Conservation (phyloP, 2,329 filamentous ascomycete species). For the Colletotrichum higginsianum region DNA sequence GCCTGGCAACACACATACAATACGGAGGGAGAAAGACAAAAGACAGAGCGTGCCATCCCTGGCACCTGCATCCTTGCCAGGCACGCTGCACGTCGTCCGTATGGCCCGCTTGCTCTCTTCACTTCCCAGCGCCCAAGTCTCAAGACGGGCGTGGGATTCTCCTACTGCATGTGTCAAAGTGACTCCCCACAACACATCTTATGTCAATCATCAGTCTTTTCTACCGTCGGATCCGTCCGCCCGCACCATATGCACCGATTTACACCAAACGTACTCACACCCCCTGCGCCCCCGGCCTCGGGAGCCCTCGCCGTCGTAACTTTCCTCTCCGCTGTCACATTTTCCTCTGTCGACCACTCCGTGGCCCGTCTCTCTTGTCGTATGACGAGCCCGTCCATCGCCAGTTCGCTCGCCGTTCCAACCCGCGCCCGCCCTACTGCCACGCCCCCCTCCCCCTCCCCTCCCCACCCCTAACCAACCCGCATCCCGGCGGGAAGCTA, state of each 20-base stretch:
- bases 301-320: slow-evolving; percentile 1
- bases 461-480: slow-evolving; percentile 18
- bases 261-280: too few relatives aligned
- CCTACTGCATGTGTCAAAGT: slow-evolving; percentile 35
- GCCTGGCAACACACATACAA: too few relatives aligned
- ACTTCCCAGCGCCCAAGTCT: not conserved
- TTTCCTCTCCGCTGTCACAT: slow-evolving; percentile 24
- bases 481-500: slow-evolving; percentile 17
- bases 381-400: slow-evolving; percentile 39
- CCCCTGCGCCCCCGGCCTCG: not conserved
- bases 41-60: not conserved
- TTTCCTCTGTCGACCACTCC: slow-evolving; percentile 11
- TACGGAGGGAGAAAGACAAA: too few relatives aligned
- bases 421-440: slow-evolving; percentile 35
- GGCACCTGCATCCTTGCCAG: slow-evolving; percentile 17
- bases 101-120: slow-evolving; percentile 16
- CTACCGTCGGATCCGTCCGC: slow-evolving; percentile 36
- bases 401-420: slow-evolving; percentile 37
- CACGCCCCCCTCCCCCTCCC: slow-evolving; percentile 18
- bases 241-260: slow-evolving; percentile 21
- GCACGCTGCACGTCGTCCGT: slow-evolving; percentile 21
- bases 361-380: slow-evolving; percentile 20
- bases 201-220: slow-evolving; percentile 42
- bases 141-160: slow-evolving; percentile 10
- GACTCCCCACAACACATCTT: slow-evolving; percentile 36